Evolutionary conservation across 2,329 filamentous ascomycete genomes (phyloP).

Genomic region (Ophiostoma quercus): DNA sequence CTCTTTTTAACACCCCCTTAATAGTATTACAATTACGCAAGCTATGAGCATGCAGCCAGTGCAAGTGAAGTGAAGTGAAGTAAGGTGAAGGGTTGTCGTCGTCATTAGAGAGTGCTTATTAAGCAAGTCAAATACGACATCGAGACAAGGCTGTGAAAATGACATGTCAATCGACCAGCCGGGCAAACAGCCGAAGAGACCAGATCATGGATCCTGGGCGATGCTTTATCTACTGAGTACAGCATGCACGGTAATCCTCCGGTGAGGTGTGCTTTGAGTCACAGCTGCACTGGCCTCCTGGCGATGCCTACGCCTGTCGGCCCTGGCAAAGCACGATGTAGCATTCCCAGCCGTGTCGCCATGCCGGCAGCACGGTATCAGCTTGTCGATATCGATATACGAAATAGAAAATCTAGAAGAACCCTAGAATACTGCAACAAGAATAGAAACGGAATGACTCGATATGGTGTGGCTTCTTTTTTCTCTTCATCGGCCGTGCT

Average conservation of each 20-base stretch:
- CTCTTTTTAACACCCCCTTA: slow-evolving; percentile 18
- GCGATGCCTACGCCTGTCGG: background rate
- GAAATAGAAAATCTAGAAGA: background rate
- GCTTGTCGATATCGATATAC: background rate
- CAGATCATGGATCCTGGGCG: background rate
- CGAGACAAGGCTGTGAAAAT: slow-evolving; percentile 1
- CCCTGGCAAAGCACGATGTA: background rate
- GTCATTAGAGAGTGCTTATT: background rate
- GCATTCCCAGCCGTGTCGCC: slow-evolving; percentile 3
- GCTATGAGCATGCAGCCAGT: background rate
- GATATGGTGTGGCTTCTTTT: background rate
- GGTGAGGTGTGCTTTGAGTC: background rate
- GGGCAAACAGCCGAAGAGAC: background rate
- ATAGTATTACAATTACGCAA: slow-evolving; percentile 18
- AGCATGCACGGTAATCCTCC: background rate
- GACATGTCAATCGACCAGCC: slow-evolving; percentile 4
- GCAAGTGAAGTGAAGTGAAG: background rate
- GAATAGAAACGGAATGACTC: background rate
- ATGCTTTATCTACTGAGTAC: background rate
- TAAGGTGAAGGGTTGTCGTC: background rate
- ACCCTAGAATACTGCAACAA: background rate
- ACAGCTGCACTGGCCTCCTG: background rate
- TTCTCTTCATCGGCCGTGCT: background rate
- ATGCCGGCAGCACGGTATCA: background rate
- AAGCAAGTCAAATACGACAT: background rate